phyloP scores from a whole-genome alignment of 192 early-diverging fungal species.

The Coemansia sp. region DNA sequence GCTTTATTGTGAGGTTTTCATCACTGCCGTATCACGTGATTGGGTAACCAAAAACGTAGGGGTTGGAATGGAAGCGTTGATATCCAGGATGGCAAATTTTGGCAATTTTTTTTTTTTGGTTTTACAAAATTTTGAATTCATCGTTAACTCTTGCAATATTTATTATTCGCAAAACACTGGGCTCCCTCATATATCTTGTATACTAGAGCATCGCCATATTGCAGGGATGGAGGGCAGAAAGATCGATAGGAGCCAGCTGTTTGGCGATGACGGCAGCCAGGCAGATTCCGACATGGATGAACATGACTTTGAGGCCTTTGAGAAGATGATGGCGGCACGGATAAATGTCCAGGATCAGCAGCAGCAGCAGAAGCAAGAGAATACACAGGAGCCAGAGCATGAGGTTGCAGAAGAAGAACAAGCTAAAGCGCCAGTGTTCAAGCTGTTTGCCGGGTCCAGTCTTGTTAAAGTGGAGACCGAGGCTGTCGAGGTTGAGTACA shows the following conservation, averaged over 20 bases:
- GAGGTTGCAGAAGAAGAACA: not conserved
- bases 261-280: slow-evolving; percentile 22
- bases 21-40: not conserved
- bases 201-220: not conserved
- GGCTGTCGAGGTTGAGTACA: slow-evolving; percentile 17
- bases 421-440: slow-evolving; percentile 23
- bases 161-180: not conserved
- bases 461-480: slow-evolving; percentile 42
- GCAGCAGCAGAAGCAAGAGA: not conserved
- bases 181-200: not conserved
- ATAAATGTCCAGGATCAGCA: slow-evolving; percentile 9
- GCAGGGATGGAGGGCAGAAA: slow-evolving; percentile 26
- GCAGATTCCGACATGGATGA: slow-evolving; percentile 10
- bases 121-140: not conserved
- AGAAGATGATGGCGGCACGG: slow-evolving; percentile 43
- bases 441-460: slow-evolving; percentile 41
- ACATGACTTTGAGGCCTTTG: slow-evolving; percentile 44
- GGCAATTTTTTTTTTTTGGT: not conserved
- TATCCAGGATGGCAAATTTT: not conserved
- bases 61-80: not conserved
- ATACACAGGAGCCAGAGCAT: not conserved
- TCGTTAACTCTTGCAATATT: not conserved
- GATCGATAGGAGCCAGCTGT: slow-evolving; percentile 36
- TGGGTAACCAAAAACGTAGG: not conserved
- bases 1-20: not conserved